phyloP scores from a whole-genome alignment of 768 basidiomycete species.

The Mrakia gelida region DNA sequence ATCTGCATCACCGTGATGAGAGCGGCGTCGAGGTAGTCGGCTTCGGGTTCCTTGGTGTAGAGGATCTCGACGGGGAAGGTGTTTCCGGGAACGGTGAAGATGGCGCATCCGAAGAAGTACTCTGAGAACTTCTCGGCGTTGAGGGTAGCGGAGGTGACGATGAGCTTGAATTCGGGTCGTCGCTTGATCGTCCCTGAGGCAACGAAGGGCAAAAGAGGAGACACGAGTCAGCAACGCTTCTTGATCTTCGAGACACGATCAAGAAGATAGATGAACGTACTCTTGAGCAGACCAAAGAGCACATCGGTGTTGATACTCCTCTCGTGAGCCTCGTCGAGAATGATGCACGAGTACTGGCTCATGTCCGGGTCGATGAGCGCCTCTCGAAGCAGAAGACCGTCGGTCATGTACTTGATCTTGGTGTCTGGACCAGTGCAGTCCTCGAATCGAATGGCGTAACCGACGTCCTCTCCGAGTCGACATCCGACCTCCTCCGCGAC shows the following conservation, averaged over 20 bases:
- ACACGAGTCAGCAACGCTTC: conserved; percentile 32
- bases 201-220: background rate
- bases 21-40: conserved; percentile 94
- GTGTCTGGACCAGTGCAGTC: conserved; percentile 99
- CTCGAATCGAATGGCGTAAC: conserved; percentile 98
- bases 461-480: conserved; percentile 93
- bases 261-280: conserved; percentile 48
- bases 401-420: conserved; percentile 99
- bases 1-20: conserved; percentile 99
- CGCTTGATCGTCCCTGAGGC: conserved; percentile 83
- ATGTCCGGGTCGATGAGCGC: conserved; percentile 92
- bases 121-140: conserved; percentile 99
- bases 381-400: conserved; percentile 98
- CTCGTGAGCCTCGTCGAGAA: conserved; percentile 99
- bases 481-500: conserved; percentile 98
- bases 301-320: conserved; percentile 98
- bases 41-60: conserved; percentile 98
- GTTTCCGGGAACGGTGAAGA: conserved; percentile 99
- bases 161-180: conserved; percentile 91
- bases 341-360: conserved; percentile 87
- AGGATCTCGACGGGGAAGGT: conserved; percentile 97
- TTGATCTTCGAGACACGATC: conserved; percentile 37
- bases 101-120: conserved; percentile 97
- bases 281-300: conserved; percentile 90
- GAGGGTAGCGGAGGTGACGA: conserved; percentile 97